Base-by-base conservation (phyloP, 129 eudicot species). In the Artemisia tridentata region DNA sequence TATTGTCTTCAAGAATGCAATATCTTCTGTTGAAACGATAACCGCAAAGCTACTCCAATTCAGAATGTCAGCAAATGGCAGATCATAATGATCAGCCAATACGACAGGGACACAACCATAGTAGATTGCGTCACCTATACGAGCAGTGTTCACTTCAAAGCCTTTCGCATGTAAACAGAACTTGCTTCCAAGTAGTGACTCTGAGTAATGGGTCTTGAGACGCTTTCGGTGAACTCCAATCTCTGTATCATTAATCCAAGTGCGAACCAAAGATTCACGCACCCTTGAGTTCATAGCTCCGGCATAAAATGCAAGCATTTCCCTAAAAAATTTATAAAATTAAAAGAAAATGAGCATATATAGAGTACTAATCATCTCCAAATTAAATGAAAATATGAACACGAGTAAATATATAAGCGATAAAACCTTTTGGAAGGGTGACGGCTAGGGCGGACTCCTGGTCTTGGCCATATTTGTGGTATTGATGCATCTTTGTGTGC, bases 391-490 rank as follows among this genome's bases (percentile, higher is more conserved):
- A 34, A 13, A 17, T n/a, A 29, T 29, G 49, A 46, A 19, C 19
- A 13, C 57, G 13, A 0, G 0, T 48, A 23, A 4, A 60, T 23
- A 38, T 63, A 23, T 14, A 63, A 29, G 72, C 17, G 6, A 74
- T n/a, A 4, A 2, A 52, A 92, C 98, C 98, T 86, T 71, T 84
- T 54, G 1, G 95, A 80, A 5, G 81, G 84, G 23, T 57, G 54
- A 17, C 83, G 85, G 15, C 19, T 71, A 3, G 95, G 89, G 61
- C 79, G 85, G 3, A 50, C 46, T 13, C 87, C 92, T 3, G 76
- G 85, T 67, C 98, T 81, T 0, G 98, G 98, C 98, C 98, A 92
- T 71, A 92, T 87, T 71, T 92, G 98, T 15, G 98, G 98, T n/a
- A 92, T 57, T 0, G 91, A 83, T 13, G 86, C 96, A 86, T 92